Evolutionary conservation across 2,329 filamentous ascomycete species (phyloP).

Genomic region (Xylaria sp.): DNA sequence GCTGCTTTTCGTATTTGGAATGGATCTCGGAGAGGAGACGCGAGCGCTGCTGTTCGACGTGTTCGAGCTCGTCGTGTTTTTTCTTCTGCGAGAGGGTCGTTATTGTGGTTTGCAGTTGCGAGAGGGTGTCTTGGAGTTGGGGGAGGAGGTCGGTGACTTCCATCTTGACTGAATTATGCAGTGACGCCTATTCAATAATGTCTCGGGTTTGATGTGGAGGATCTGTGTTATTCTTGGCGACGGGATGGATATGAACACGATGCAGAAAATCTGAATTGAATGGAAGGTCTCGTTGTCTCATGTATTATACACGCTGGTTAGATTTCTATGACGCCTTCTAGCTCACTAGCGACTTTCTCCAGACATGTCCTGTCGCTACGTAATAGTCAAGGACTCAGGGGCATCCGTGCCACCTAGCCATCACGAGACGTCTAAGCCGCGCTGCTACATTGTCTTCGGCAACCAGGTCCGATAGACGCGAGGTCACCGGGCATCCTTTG

Average conservation of each 20-base stretch:
- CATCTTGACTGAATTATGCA: constrained; percentile 6
- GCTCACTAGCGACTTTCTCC: not conserved
- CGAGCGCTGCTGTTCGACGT: constrained; percentile 37
- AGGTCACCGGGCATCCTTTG: not conserved
- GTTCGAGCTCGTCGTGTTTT: constrained; percentile 36
- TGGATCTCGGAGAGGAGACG: constrained; percentile 32
- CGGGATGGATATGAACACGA: not conserved
- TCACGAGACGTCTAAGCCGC: not conserved
- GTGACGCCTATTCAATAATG: too few species aligned
- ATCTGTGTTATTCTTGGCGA: too few species aligned
- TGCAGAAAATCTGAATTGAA: not conserved
- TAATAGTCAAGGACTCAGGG: not conserved
- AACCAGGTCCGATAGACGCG: too few species aligned
- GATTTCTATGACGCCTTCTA: constrained; percentile 5
- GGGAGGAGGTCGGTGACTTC: constrained; percentile 38
- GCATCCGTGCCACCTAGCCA: not conserved
- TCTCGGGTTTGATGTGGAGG: too few species aligned
- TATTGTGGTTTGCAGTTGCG: constrained; percentile 36
- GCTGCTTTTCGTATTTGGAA: constrained; percentile 31
- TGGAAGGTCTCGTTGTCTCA: not conserved
- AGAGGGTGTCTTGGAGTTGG: constrained; percentile 40
- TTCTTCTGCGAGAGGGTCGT: constrained; percentile 31
- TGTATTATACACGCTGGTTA: not conserved
- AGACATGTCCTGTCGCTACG: not conserved
- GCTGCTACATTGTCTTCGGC: not conserved